A percentile compares a stretch with the other conserved stretches of the same genome.
Evolutionary conservation across 768 basidiomycete species (phyloP).

Genomic region (Trametes cingulata): DNA sequence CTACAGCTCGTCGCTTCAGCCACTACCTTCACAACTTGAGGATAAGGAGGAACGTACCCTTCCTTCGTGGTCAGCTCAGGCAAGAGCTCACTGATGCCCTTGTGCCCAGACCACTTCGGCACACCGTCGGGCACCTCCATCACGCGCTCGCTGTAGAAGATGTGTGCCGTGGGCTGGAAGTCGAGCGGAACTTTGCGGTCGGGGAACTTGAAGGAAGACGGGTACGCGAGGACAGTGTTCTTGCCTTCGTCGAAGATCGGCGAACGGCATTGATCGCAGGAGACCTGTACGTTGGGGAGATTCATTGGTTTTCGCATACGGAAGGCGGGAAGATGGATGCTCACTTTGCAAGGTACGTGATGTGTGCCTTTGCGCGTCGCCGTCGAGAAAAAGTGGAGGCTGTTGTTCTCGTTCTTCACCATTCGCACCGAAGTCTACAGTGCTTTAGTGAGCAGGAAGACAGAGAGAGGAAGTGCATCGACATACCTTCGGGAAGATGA

Average conservation of each 20-base stretch:
- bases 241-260: constrained; percentile 38
- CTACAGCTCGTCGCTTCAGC: background rate
- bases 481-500: constrained; percentile 35
- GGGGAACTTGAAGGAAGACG: constrained; percentile 32
- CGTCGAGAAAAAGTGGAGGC: constrained; percentile 36
- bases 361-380: constrained; percentile 23
- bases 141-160: constrained; percentile 32
- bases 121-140: constrained; percentile 35
- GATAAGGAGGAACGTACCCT: constrained; percentile 22
- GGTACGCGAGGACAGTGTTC: constrained; percentile 35
- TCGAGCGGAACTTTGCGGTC: constrained; percentile 27
- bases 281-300: constrained; percentile 18
- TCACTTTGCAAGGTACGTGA: constrained; percentile 36
- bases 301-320: too few species aligned
- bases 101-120: constrained; percentile 35
- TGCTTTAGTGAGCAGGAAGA: background rate
- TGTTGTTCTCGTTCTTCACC: constrained; percentile 30
- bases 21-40: background rate
- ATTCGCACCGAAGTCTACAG: constrained; percentile 34
- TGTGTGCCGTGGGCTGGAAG: constrained; percentile 34
- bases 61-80: constrained; percentile 26
- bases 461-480: too few species aligned
- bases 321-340: background rate
- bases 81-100: constrained; percentile 30
- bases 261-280: constrained; percentile 33